Evolutionary conservation across 2,329 filamentous ascomycete genomes (phyloP).

Genomic region (Pseudopithomyces maydicus): DNA sequence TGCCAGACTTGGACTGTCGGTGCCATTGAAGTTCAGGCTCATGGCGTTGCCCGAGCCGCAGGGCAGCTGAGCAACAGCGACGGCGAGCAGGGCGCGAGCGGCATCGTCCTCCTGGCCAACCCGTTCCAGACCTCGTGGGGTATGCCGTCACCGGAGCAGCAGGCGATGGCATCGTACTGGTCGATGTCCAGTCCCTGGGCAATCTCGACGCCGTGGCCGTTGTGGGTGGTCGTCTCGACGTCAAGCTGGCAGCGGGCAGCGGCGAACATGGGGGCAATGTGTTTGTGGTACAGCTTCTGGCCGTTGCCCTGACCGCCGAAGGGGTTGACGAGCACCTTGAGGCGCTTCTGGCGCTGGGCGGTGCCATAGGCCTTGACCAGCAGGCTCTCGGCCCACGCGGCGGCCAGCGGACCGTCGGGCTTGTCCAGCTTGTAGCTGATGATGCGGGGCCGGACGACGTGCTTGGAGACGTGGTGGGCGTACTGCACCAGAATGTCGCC

Average conservation of each 20-base stretch:
- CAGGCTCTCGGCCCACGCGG: conserved; percentile 68
- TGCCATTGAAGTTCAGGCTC: conserved; percentile 87
- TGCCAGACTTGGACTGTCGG: conserved; percentile 73
- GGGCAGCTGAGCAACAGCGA: conserved; percentile 86
- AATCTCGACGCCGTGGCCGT: conserved; percentile 80
- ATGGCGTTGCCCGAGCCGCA: conserved; percentile 95
- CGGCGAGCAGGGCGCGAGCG: conserved; percentile 70
- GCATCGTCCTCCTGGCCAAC: conserved; percentile 79
- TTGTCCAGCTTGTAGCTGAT: conserved; percentile 66
- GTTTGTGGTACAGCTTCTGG: conserved; percentile 71
- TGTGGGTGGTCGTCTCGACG: conserved; percentile 70
- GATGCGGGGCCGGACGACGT: conserved; percentile 63
- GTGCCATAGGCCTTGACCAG: conserved; percentile 72
- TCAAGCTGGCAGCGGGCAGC: conserved; percentile 80
- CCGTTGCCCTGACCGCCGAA: conserved; percentile 84
- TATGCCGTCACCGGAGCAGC: conserved; percentile 90
- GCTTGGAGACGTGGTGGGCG: conserved; percentile 62
- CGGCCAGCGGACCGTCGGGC: conserved; percentile 54
- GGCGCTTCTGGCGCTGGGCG: conserved; percentile 72
- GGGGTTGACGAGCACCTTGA: conserved; percentile 90
- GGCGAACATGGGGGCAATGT: conserved; percentile 81
- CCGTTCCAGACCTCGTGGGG: conserved; percentile 96
- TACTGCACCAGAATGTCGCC: conserved; percentile 72
- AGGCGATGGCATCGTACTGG: conserved; percentile 81
- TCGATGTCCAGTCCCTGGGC: conserved; percentile 76